Evolutionary conservation across 768 basidiomycete species (phyloP), one percentile per base, ranked within the genome.

Genomic region (Termitomyces bulborhizus): DNA sequence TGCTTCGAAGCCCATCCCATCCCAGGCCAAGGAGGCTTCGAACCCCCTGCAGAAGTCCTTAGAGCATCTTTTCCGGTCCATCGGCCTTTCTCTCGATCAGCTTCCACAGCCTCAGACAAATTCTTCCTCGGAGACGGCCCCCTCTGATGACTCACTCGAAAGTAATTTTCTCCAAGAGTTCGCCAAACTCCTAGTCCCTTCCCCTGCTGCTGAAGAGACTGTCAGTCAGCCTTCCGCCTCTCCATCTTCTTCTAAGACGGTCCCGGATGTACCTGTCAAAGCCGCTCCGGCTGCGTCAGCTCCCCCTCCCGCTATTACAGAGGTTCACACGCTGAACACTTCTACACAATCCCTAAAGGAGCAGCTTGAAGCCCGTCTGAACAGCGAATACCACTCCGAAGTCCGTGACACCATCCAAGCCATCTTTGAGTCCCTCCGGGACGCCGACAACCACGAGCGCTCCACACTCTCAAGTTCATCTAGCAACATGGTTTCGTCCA

Each of bases 321-420:
- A 51, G 27, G 21, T 26, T 27, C 27, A 13, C 7, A 41, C 18
- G 18, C 18, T 15, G 47, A 57, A 45, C 37, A 46, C 5, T 58
- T 2, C 55, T 32, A 24, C 34, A 5, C 39, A 29, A 16, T 47
- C 59, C 7, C 53, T 72, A 21, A 71, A 66, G 57, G 62, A 68
- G 31, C 62, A 71, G 49, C 68, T 73, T 8, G 67, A 70, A 54
- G 52, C 65, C 24, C 69, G 71, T 26, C 61, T 70, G 11, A 59
- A 66, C 47, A 65, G 64, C 24, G 68, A 72, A 46, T 58, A 64
- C 15, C 61, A 64, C 13, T 57, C 62, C 13, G 73, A 74, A 60
- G 64, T 72, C 40, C 65, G 65, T n/a, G 76, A 77, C 46, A 75
- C 73, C 26, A 71, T 71, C 31, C 70, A 74, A 53, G 73, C 72